Evolutionary conservation across 2,329 filamentous ascomycete genomes (phyloP).

Genomic region (Talaromyces rugulosus): DNA sequence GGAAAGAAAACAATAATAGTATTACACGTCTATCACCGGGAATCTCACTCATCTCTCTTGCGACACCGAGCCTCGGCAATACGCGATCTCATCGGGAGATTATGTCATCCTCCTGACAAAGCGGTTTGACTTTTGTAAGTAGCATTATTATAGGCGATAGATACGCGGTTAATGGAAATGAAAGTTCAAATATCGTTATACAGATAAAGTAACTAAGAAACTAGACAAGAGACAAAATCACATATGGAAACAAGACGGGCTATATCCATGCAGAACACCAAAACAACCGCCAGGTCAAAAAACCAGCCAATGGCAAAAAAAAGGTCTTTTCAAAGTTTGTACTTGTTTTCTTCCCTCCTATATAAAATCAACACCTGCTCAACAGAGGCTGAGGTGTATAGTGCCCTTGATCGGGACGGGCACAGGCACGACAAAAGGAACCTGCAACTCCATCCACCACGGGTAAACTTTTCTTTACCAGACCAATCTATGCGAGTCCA

Average conservation of each 20-base stretch:
- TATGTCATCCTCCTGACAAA: slow-evolving; percentile 10
- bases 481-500: background rate
- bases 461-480: background rate
- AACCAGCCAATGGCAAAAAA: background rate
- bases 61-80: slow-evolving; percentile 17
- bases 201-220: slow-evolving; percentile 34
- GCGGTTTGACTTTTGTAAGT: background rate
- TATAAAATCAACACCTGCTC: background rate
- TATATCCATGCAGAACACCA: slow-evolving; percentile 37
- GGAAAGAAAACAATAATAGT: background rate
- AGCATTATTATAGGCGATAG: background rate
- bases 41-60: background rate
- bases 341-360: background rate
- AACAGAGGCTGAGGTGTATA: background rate
- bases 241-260: slow-evolving; percentile 29
- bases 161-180: background rate
- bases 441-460: background rate
- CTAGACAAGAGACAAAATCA: slow-evolving; percentile 22
- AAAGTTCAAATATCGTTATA: slow-evolving; percentile 26
- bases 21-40: background rate
- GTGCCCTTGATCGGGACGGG: background rate
- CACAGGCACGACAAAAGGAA: background rate
- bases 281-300: slow-evolving; percentile 4
- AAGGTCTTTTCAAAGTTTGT: background rate
- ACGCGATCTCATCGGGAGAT: slow-evolving; percentile 9